Evolutionary conservation across 768 basidiomycete genomes (phyloP), one percentile per base, ranked within the genome.

Genomic region (Psilocybe tampanensis): DNA sequence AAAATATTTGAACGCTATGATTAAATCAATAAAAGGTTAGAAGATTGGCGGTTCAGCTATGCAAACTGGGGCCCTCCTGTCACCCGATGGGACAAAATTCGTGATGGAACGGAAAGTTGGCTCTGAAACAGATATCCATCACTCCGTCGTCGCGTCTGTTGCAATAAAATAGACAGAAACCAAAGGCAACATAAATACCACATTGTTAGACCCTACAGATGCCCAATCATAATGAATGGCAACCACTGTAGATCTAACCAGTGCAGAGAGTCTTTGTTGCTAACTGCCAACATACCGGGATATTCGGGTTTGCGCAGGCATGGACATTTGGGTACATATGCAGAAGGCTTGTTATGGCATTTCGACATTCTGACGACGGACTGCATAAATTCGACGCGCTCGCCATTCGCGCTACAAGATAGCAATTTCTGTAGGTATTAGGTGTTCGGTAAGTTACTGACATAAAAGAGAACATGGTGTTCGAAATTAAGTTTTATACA

Each of bases 21-120:
- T n/a, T n/a, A n/a, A n/a, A n/a, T n/a, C n/a, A n/a, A n/a, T n/a
- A n/a, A n/a, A n/a, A n/a, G n/a, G n/a, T n/a, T n/a, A n/a, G n/a
- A n/a, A n/a, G n/a, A 29, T 9, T 29, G 29, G 9, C 5, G 29
- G 5, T 5, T 29, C 5, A 9, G 9, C 29, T 29, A 9, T 4
- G 9, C 29, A 29, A 29, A 29, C 29, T 9, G 4, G 29, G 5
- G 29, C 5, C 5, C 5, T 29, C 29, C 29, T 29, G 29, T 29
- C 29, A 29, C 9, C 9, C 5, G 29, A 29, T 29, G 29, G 9
- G 29, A 29, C 9, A 29, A 2, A 75, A 74, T 19, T 76, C 57
- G 59, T 80, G 83, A 15, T 48, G 32, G 29, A 29, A 48, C 29
- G 29, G n/a, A 29, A 24, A 52, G 23, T 15, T 21, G 5, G 41